Conservation (phyloP, 2,329 filamentous ascomycete species). For the Penicillium sp. region DNA sequence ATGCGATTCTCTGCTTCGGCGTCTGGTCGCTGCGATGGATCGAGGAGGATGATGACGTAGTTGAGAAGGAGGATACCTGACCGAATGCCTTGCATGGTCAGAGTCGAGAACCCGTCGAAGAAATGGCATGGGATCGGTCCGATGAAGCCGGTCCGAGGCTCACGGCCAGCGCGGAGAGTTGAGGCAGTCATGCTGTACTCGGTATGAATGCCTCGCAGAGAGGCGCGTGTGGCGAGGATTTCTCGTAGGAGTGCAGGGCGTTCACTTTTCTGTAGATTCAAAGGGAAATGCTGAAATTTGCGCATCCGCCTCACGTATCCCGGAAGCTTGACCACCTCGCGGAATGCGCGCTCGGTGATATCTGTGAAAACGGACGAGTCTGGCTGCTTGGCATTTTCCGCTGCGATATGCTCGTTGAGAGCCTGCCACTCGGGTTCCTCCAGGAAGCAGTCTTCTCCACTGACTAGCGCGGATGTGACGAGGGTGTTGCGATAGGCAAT, state of each 20-base stretch:
- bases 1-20: conserved; percentile 20
- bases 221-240: conserved; percentile 22
- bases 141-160: conserved; percentile 18
- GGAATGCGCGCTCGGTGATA: conserved; percentile 32
- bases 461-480: conserved; percentile 35
- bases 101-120: conserved; percentile 23
- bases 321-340: conserved; percentile 30
- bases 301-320: conserved; percentile 27
- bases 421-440: conserved; percentile 38
- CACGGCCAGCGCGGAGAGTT: conserved; percentile 21
- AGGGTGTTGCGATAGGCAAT: conserved; percentile 40
- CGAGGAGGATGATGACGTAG: conserved; percentile 22
- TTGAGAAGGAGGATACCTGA: conserved; percentile 23
- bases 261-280: conserved; percentile 7
- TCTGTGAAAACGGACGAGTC: conserved; percentile 33
- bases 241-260: conserved; percentile 19
- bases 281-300: conserved; percentile 11
- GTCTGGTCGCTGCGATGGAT: conserved; percentile 18
- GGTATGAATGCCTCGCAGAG: conserved; percentile 27
- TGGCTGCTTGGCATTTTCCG: conserved; percentile 29
- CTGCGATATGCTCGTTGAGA: conserved; percentile 31
- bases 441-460: conserved; percentile 38
- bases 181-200: conserved; percentile 28
- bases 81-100: conserved; percentile 23
- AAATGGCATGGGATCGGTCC: conserved; percentile 25